Evolutionary conservation across 441 rosid species (phyloP).

Genomic region (Pelargonium myrrhifolium): DNA sequence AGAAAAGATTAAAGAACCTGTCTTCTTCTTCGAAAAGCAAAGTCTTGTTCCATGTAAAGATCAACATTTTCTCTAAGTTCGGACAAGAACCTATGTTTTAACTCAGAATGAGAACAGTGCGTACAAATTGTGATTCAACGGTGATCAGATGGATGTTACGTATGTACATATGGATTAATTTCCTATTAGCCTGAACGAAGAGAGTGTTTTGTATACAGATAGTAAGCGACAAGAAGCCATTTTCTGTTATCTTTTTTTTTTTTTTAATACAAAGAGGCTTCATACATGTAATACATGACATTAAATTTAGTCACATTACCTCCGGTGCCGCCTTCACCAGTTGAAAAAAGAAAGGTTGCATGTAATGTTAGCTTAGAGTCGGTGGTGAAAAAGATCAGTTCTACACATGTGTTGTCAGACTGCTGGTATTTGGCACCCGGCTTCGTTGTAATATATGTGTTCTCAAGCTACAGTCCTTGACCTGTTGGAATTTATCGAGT

Average conservation of each 20-base stretch:
- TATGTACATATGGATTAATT: constrained; percentile 29
- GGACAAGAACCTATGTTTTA: constrained; percentile 7
- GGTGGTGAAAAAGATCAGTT: constrained; percentile 58
- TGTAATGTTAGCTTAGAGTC: constrained; percentile 45
- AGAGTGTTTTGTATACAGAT: constrained; percentile 27
- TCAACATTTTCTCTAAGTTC: neutral
- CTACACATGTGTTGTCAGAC: constrained; percentile 73
- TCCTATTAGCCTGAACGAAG: constrained; percentile 18
- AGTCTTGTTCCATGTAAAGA: too few species aligned
- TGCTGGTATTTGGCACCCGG: constrained; percentile 33
- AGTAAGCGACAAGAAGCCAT: constrained; percentile 26
- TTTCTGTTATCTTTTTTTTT: constrained; percentile 19
- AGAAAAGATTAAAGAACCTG: too few species aligned
- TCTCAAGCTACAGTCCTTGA: constrained; percentile 59
- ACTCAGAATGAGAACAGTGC: neutral
- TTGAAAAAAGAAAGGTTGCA: constrained; percentile 34
- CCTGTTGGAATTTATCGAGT: constrained; percentile 29
- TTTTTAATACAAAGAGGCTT: constrained; percentile 26
- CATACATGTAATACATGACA: constrained; percentile 29
- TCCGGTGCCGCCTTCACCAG: constrained; percentile 34
- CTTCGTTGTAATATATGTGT: constrained; percentile 56
- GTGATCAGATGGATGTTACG: constrained; percentile 24
- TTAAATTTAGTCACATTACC: constrained; percentile 26
- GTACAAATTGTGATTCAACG: constrained; percentile 14
- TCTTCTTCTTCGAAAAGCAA: too few species aligned